Evolutionary conservation across 257 asterid genomes (phyloP).

Genomic region (Nicotiana otophora): DNA sequence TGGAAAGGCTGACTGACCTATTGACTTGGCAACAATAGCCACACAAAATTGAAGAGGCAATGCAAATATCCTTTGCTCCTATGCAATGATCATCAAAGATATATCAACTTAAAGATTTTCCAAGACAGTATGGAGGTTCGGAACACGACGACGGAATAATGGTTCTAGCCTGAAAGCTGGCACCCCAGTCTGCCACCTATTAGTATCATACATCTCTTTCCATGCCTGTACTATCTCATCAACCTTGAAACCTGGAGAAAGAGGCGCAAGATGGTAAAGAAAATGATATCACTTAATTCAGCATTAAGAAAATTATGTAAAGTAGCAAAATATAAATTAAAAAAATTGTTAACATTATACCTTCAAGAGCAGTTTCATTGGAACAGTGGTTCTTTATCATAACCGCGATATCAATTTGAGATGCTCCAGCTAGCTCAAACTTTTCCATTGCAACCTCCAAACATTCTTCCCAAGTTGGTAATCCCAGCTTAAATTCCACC

Average conservation of each 20-base stretch:
- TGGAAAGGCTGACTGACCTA: slow-evolving; percentile 2
- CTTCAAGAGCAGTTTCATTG: slow-evolving; percentile 87
- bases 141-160: slow-evolving; percentile 66
- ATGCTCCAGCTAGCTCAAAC: slow-evolving; percentile 87
- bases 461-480: slow-evolving; percentile 94
- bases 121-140: slow-evolving; percentile 64
- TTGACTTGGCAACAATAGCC: not conserved
- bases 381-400: slow-evolving; percentile 97
- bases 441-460: slow-evolving; percentile 89
- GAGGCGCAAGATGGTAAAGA: not conserved
- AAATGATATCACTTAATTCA: slow-evolving; percentile 5
- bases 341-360: slow-evolving; percentile 20
- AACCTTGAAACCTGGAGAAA: slow-evolving; percentile 67
- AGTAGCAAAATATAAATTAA: not conserved
- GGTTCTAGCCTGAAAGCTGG: slow-evolving; percentile 72
- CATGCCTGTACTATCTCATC: slow-evolving; percentile 98
- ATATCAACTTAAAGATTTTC: slow-evolving; percentile 43
- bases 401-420: slow-evolving; percentile 75
- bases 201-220: slow-evolving; percentile 94
- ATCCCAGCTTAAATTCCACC: slow-evolving; percentile 73
- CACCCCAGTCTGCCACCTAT: slow-evolving; percentile 72
- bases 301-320: not conserved
- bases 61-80: slow-evolving; percentile 3
- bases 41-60: slow-evolving; percentile 5
- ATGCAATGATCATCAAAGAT: slow-evolving; percentile 10